These are phyloP conservation scores for Scheffersomyces quercinus DNA, from an alignment of 1,139 yeast genomes.

Conservation along the genomic window DNA sequence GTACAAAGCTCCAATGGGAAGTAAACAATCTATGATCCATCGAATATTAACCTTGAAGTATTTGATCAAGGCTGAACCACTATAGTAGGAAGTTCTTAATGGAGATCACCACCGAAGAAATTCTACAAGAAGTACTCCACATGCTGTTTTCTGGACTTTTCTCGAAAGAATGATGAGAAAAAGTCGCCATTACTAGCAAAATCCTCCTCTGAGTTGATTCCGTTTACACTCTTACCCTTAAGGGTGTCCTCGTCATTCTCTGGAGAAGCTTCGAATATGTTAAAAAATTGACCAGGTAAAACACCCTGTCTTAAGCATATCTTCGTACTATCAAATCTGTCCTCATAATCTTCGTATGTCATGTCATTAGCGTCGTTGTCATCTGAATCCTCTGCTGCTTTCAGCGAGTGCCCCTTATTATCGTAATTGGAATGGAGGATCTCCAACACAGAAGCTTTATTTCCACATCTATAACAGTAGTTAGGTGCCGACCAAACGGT, in stretches of 20 bases:
- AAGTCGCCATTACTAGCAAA: conserved; percentile 16
- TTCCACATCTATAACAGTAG: conserved; percentile 95
- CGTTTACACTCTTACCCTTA: conserved; percentile 45
- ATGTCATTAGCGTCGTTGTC: conserved; percentile 8
- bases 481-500: conserved; percentile 99
- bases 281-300: conserved; percentile 62
- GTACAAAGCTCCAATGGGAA: neutral
- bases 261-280: conserved; percentile 96
- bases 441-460: conserved; percentile 91
- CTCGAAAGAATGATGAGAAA: conserved; percentile 27
- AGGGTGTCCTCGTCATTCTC: conserved; percentile 61
- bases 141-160: conserved; percentile 20
- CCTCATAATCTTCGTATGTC: conserved; percentile 14
- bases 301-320: conserved; percentile 45
- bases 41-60: too few relatives aligned
- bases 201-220: conserved; percentile 21
- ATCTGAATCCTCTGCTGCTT: conserved; percentile 9
- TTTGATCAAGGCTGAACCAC: too few relatives aligned
- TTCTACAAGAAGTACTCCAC: conserved; percentile 24
- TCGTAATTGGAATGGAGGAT: conserved; percentile 43
- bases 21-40: too few relatives aligned
- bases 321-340: conserved; percentile 34
- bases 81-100: too few relatives aligned
- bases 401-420: conserved; percentile 3
- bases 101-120: too few relatives aligned